Conservation (phyloP, 192 early-diverging fungal genomes). For the Spinellus fusiger region DNA sequence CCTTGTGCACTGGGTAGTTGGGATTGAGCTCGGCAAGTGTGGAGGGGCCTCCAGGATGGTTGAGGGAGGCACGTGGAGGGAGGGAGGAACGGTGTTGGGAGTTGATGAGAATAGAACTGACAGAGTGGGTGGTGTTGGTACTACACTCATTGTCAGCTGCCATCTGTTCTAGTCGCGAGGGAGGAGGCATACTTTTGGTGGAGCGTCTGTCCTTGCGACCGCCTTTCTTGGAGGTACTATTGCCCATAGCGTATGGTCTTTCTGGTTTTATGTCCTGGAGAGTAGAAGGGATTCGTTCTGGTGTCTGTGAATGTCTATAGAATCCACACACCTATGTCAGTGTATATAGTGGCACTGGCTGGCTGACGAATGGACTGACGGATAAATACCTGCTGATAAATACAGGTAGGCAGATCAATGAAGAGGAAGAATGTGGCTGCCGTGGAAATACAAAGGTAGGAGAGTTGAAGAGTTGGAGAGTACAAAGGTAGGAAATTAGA, state of each 20-base stretch:
- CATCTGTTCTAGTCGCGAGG: constrained; percentile 2
- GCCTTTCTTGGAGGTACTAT: constrained; percentile 4
- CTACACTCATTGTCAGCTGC: constrained; percentile 30
- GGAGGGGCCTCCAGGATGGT: neutral
- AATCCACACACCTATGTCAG: no score
- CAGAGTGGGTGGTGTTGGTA: constrained; percentile 31
- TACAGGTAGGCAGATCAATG: no score
- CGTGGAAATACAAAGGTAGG: no score
- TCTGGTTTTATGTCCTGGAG: no score
- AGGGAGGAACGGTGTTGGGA: constrained; percentile 10
- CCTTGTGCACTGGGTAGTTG: constrained; percentile 9
- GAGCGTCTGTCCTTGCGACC: neutral
- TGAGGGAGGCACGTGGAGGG: neutral
- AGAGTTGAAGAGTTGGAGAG: no score
- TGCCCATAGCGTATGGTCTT: neutral
- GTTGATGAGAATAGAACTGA: constrained; percentile 31
- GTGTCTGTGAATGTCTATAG: no score
- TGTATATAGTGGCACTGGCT: no score
- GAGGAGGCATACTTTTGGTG: neutral
- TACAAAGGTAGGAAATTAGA: no score
- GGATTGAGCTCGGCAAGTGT: constrained; percentile 25
- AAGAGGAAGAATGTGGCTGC: no score
- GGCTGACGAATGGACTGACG: no score
- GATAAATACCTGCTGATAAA: no score
- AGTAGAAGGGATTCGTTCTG: no score